Evolutionary conservation across 2,329 filamentous ascomycete genomes (phyloP), one percentile per base, ranked within the genome.

Genomic region (Xylariales sp.): DNA sequence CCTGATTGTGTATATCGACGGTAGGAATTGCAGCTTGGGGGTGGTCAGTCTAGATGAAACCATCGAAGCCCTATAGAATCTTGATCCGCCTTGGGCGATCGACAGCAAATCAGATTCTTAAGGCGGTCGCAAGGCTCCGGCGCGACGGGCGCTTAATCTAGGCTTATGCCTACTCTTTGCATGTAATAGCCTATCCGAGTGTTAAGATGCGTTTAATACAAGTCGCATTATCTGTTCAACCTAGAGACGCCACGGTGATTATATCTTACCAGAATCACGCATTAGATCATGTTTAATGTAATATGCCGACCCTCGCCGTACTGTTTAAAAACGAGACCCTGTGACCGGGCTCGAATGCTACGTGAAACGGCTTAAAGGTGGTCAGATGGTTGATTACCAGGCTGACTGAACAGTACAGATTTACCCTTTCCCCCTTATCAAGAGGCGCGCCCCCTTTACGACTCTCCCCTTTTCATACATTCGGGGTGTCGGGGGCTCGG

Each of bases 131-230:
- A 39, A 34, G 56, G 30, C 36, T 50, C 28, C 16, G 18, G 46
- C 12, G 34, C 34, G 28, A 56, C 50, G 48, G 16, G 50, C 34
- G 5, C 28, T 45, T 23, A 12, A 39, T 6, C 14, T 16, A 34
- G 55, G 56, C 34, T 48, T 48, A 10, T 34, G 36, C 39, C 32
- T 45, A n/a, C 36, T 46, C 48, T 57, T 41, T 6, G 32, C 5
- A 23, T 48, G 16, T 55, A 36, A 36, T 23, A 59, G 28, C 45
- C 23, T 55, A 4, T 12, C 9, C 14, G 14, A 67, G 61, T 50
- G 61, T 64, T 64, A 28, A 52, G 23, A 32, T 45, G 10, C 18
- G 5, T 28, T 54, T 18, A 50, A 49, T 65, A 54, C 39, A 49
- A 53, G n/a, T 18, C 39, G 18, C 28, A 48, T 36, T 34, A 36